Evolutionary conservation across 2,329 filamentous ascomycete genomes (phyloP).

Genomic region (Ramularia collo-cygni): DNA sequence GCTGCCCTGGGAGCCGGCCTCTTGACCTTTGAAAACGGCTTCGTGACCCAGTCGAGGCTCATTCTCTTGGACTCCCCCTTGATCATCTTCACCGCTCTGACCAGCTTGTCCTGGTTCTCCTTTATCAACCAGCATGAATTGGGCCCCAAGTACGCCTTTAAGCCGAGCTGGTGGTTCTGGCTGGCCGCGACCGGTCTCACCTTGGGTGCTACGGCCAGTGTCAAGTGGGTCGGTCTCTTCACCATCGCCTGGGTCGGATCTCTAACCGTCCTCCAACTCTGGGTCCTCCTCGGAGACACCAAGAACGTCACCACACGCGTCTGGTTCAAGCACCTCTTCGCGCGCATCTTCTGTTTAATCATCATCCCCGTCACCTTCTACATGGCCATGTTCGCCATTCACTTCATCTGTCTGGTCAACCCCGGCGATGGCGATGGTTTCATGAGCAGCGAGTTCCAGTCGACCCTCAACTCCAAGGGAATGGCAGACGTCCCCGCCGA

Average conservation of each 20-base stretch:
- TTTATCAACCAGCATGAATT: constrained; percentile 97
- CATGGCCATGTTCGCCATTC: constrained; percentile 93
- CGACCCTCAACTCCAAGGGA: constrained; percentile 89
- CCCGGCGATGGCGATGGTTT: constrained; percentile 97
- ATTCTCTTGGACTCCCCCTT: constrained; percentile 95
- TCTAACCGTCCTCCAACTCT: constrained; percentile 85
- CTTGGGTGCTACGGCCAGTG: constrained; percentile 83
- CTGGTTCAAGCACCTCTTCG: constrained; percentile 91
- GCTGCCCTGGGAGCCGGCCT: constrained; percentile 76
- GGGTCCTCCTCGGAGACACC: constrained; percentile 85
- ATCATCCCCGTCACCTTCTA: constrained; percentile 86
- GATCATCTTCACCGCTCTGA: constrained; percentile 87
- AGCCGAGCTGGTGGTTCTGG: constrained; percentile 97
- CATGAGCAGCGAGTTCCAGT: constrained; percentile 99
- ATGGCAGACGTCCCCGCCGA: constrained; percentile 95
- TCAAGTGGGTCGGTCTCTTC: constrained; percentile 98
- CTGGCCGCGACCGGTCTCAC: constrained; percentile 77
- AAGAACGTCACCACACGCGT: constrained; percentile 75
- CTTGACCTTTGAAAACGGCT: constrained; percentile 93
- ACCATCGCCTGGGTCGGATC: constrained; percentile 96
- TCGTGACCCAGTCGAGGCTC: constrained; percentile 87
- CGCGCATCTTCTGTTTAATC: constrained; percentile 84
- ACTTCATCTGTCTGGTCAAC: constrained; percentile 88
- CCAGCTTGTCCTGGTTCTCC: constrained; percentile 79
- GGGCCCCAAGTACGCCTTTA: constrained; percentile 81